These are phyloP conservation scores for Sideroxylon spinosum DNA, from an alignment of 179 eudicot genomes.

Conservation along the genomic window DNA sequence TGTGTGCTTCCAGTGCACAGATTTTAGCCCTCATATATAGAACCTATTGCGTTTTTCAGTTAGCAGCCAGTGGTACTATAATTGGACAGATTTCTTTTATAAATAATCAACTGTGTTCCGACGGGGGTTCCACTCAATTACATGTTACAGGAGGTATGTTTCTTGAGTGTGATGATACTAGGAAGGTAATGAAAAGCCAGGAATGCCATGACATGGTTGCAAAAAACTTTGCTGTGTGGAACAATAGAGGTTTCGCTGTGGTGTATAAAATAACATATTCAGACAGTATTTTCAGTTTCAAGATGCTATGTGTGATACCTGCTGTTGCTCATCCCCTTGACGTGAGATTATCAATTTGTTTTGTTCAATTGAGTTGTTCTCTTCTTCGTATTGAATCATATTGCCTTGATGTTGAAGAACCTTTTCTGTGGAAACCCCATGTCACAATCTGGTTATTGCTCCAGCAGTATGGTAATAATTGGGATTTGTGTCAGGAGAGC, in stretches of 20 bases:
- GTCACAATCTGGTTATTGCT: slow-evolving; percentile 64
- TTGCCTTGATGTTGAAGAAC: slow-evolving; percentile 53
- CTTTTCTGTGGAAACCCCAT: slow-evolving; percentile 69
- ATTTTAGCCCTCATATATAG: slow-evolving; percentile 61
- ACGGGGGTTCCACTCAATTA: slow-evolving; percentile 30
- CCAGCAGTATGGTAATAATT: slow-evolving; percentile 28
- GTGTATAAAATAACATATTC: slow-evolving; percentile 56
- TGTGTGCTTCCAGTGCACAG: slow-evolving; percentile 45
- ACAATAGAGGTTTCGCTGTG: slow-evolving; percentile 54
- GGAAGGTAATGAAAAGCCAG: slow-evolving; percentile 18
- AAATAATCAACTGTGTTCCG: slow-evolving; percentile 34
- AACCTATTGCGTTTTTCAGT: slow-evolving; percentile 55
- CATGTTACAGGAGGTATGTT: slow-evolving; percentile 66
- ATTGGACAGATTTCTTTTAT: slow-evolving; percentile 63
- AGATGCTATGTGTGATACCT: slow-evolving; percentile 47
- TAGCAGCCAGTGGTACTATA: slow-evolving; percentile 35
- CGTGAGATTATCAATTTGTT: slow-evolving; percentile 36
- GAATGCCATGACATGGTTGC: slow-evolving; percentile 28
- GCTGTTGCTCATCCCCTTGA: slow-evolving; percentile 42
- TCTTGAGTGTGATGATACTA: slow-evolving; percentile 33
- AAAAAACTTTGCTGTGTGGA: slow-evolving; percentile 60
- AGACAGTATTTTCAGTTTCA: slow-evolving; percentile 42
- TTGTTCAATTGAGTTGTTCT: slow-evolving; percentile 41
- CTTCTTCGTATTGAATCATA: slow-evolving; percentile 69
- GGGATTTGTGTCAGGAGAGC: slow-evolving; percentile 30